Evolutionary conservation across 208 protist genomes (phyloP), one percentile per base, ranked within the genome.

Genomic region (Trypanosomatidae sp.): DNA sequence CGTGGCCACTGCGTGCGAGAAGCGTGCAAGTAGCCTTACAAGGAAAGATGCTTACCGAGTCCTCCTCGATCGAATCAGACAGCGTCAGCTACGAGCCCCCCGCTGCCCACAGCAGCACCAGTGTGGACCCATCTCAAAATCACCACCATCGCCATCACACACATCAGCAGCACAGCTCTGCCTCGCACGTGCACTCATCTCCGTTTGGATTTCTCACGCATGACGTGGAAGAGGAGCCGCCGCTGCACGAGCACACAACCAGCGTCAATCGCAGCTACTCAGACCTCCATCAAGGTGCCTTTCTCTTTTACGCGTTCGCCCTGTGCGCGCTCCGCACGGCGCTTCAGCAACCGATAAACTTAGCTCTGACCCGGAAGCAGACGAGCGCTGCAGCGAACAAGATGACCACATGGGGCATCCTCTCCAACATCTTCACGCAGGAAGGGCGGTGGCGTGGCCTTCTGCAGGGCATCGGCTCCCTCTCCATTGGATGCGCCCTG

Each of bases 331-430:
- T 88, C 25, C 87, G 91, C 46, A 95, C 89, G 28, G 86, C 86
- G 0, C 30, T 86, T 49, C 91, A 95, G 87, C 91, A 95, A 59
- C 91, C 91, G 2, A 80, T 96, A 12, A 96, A 91, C 76, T 52
- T 96, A 7, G 91, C 91, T 52, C 82, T 96, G 13, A 86, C 89
- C 0, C 83, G 91, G 36, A 87, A 96, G 72, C 91, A 96, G 71
- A 94, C 89, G 25, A 89, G 69, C 59, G 44, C 50, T 39, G 66
- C 39, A 39, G 74, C 78, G 36, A 85, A 71, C 66, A 65, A 52
- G 13, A 62, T 83, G 49, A 70, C 69, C 12, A 85, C 89, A n/a
- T 62, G 41, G 47, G 33, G 50, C 12, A 76, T 96, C 43, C 82
- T 96, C 12, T 43, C 39, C 1, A 70, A 67, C 43, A 70, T 93